Evolutionary conservation across 2,329 filamentous ascomycete species (phyloP), one percentile per base, ranked within the genome.

Genomic region (Ustilaginoidea virens): DNA sequence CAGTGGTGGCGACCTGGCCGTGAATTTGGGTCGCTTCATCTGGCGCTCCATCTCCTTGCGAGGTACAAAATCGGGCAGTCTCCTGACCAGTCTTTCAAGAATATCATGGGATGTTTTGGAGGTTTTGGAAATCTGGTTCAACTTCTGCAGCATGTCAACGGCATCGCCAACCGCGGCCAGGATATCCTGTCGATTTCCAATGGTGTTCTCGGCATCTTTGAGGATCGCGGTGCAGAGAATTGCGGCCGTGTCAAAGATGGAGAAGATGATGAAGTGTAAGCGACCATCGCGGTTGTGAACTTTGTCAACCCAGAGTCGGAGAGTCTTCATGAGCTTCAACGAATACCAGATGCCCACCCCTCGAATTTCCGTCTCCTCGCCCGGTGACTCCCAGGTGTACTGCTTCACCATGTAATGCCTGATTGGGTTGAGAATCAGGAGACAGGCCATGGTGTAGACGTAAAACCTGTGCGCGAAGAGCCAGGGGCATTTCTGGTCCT

Each of bases 181-280:
- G 2, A 63, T 49, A 14, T 58, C 49, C 1, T 55, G 47, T 8
- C 55, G 52, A 19, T 47, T 52, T 1, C 52, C 50, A 3, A 63
- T 49, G 5, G 43, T 49, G 11, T 42, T 34, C 7, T 53, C 46
- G 7, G 41, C 38, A 22, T 67, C 63, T 35, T 67, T 63, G 7
- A 64, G 54, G 5, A 68, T 43, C 1, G 61, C 60, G 0, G 63
- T 64, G 31, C 58, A 64, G 3, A 67, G 43, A 18, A 62, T 49
- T 1, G 62, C 57, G 0, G 60, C 55, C 0, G 61, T 63, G 32
- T 68, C 61, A 31, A 68, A 66, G 16, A 66, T 52, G 4, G 56
- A 50, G 29, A 66, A 69, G 0, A 62, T 58, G 11, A 63, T 60
- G 29, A 66, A 55, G 33, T 66, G 60, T 19, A 65, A 61, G 15